Conservation (phyloP, 2,329 filamentous ascomycete species). For the Pestalotiopsis sp. region DNA sequence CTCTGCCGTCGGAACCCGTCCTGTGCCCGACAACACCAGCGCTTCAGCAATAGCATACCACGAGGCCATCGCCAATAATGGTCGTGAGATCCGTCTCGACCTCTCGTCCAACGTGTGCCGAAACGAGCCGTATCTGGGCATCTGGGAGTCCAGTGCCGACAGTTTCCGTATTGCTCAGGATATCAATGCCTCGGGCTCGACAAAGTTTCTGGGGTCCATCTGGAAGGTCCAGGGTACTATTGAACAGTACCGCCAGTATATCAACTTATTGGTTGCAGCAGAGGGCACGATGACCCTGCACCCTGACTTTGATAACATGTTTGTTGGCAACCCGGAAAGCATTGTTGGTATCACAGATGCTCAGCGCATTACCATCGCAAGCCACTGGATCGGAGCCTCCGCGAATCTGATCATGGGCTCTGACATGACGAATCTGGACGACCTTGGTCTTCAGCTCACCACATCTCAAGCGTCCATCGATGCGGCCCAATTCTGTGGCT, state of each 20-base stretch:
- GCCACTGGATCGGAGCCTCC: conserved; percentile 32
- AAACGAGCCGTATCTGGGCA: conserved; percentile 22
- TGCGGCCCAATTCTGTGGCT: conserved; percentile 22
- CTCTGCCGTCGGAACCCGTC: conserved; percentile 18
- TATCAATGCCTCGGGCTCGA: conserved; percentile 25
- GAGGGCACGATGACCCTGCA: conserved; percentile 23
- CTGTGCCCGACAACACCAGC: not conserved
- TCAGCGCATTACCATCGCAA: conserved; percentile 28
- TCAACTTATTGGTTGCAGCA: conserved; percentile 21
- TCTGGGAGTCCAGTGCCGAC: conserved; percentile 29
- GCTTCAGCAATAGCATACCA: conserved; percentile 22
- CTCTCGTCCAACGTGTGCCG: conserved; percentile 31
- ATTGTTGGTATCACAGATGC: conserved; percentile 27
- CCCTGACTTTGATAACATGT: conserved; percentile 31
- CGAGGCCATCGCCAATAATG: conserved; percentile 27
- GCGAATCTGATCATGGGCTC: conserved; percentile 30
- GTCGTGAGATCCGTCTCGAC: conserved; percentile 27
- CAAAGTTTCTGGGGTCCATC: conserved; percentile 24
- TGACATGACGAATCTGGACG: conserved; percentile 27
- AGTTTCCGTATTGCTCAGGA: conserved; percentile 29
- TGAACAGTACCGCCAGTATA: conserved; percentile 32
- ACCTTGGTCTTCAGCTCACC: conserved; percentile 24
- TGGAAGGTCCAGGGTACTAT: conserved; percentile 28
- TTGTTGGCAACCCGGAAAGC: conserved; percentile 25
- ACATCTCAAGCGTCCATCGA: conserved; percentile 20